phyloP scores from a whole-genome alignment of 2,329 filamentous ascomycete genomes.

The Diplodia sapinea region DNA sequence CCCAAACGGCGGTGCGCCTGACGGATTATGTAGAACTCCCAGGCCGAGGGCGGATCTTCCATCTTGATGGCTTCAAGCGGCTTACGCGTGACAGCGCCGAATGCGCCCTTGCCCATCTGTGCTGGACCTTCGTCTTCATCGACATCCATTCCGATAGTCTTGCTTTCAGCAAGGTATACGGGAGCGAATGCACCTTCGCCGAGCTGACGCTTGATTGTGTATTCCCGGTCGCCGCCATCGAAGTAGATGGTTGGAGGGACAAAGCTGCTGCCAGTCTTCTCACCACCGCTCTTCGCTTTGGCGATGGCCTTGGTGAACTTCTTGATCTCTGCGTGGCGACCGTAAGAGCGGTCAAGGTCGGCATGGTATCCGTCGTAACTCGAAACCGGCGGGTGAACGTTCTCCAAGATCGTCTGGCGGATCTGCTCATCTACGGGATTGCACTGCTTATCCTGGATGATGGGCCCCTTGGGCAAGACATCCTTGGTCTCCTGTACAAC shows the following conservation, averaged over 20 bases:
- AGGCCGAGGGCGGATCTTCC: slow-evolving; percentile 84
- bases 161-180: slow-evolving; percentile 86
- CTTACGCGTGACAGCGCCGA: slow-evolving; percentile 61
- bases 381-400: slow-evolving; percentile 73
- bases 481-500: slow-evolving; percentile 44
- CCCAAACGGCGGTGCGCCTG: slow-evolving; percentile 78
- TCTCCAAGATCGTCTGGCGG: slow-evolving; percentile 74
- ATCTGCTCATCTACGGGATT: slow-evolving; percentile 85
- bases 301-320: slow-evolving; percentile 74
- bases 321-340: slow-evolving; percentile 76
- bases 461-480: slow-evolving; percentile 65
- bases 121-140: slow-evolving; percentile 52
- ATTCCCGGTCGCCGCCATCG: slow-evolving; percentile 67
- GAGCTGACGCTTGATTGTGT: slow-evolving; percentile 82
- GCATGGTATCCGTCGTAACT: slow-evolving; percentile 83
- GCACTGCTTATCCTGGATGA: slow-evolving; percentile 82
- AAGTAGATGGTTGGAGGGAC: slow-evolving; percentile 72
- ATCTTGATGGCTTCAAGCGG: slow-evolving; percentile 88
- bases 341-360: slow-evolving; percentile 67
- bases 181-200: slow-evolving; percentile 94
- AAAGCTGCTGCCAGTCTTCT: slow-evolving; percentile 67
- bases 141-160: slow-evolving; percentile 60
- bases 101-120: slow-evolving; percentile 67
- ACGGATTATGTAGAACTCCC: slow-evolving; percentile 97
- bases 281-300: slow-evolving; percentile 61